Evolutionary conservation across 208 protist genomes (phyloP).

Genomic region (Crithidia fasciculata): DNA sequence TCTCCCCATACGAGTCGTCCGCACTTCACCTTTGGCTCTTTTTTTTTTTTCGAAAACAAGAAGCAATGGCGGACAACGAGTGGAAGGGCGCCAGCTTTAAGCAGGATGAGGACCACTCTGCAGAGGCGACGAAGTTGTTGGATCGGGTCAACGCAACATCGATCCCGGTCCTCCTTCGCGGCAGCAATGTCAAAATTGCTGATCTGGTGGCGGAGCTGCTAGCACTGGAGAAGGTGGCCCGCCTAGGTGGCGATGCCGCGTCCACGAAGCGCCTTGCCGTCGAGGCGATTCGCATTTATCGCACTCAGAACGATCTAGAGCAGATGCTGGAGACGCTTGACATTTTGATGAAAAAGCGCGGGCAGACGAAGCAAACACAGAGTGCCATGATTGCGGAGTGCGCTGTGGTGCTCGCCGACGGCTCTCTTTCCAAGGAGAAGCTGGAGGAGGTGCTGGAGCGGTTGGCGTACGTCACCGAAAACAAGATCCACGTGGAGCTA

Average conservation of each 20-base stretch:
- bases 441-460: conserved; percentile 90
- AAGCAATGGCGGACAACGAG: conserved; percentile 64
- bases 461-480: conserved; percentile 91
- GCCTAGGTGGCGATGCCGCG: conserved; percentile 78
- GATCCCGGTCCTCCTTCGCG: conserved; percentile 75
- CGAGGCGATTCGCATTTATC: conserved; percentile 90
- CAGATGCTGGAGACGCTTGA: conserved; percentile 89
- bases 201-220: conserved; percentile 90
- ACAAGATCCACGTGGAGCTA: conserved; percentile 97
- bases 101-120: conserved; percentile 86
- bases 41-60: too few relatives aligned
- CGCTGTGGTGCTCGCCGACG: conserved; percentile 64
- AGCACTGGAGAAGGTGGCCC: conserved; percentile 89
- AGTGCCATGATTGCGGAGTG: conserved; percentile 92
- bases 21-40: too few relatives aligned
- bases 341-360: conserved; percentile 93
- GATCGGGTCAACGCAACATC: conserved; percentile 80
- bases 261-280: conserved; percentile 86
- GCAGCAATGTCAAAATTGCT: conserved; percentile 54
- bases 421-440: conserved; percentile 48
- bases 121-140: conserved; percentile 62
- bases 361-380: conserved; percentile 93
- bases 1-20: too few relatives aligned
- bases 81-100: conserved; percentile 92
- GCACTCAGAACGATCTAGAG: conserved; percentile 75